phyloP scores from a whole-genome alignment of 192 early-diverging fungal species.

The Coemansia sp. region DNA sequence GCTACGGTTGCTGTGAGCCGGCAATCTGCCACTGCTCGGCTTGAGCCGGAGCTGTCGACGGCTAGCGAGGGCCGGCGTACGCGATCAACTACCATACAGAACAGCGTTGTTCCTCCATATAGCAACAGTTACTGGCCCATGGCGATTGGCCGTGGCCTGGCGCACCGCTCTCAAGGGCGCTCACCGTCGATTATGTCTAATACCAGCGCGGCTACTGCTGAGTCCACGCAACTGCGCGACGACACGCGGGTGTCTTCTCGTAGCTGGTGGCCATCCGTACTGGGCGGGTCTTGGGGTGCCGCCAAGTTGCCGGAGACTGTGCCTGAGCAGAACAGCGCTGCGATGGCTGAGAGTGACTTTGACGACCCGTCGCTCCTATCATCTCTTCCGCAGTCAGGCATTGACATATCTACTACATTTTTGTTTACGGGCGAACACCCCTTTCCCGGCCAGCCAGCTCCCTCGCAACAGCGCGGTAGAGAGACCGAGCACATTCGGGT shows the following conservation, averaged over 20 bases:
- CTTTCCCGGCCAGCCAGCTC: slow-evolving; percentile 26
- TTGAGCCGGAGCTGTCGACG: not conserved
- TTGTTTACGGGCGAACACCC: slow-evolving; percentile 36
- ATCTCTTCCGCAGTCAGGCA: slow-evolving; percentile 19
- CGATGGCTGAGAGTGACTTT: not conserved
- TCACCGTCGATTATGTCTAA: slow-evolving; percentile 24
- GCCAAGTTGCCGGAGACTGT: not conserved
- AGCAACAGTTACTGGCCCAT: slow-evolving; percentile 7
- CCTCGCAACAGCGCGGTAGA: not conserved
- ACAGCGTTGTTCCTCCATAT: slow-evolving; percentile 1
- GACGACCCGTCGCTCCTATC: not conserved
- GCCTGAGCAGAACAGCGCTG: not conserved
- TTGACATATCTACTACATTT: slow-evolving; percentile 33
- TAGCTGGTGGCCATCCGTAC: slow-evolving; percentile 35
- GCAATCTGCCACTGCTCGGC: not conserved
- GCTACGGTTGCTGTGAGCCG: slow-evolving; percentile 24
- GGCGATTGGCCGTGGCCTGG: not conserved
- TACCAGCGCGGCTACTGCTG: slow-evolving; percentile 18
- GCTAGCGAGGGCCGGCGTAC: slow-evolving; percentile 7
- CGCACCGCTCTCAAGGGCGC: slow-evolving; percentile 7
- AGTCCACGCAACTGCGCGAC: slow-evolving; percentile 38
- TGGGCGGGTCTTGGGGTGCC: slow-evolving; percentile 13
- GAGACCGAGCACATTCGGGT: slow-evolving; percentile 9
- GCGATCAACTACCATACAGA: slow-evolving; percentile 32
- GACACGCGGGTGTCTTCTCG: slow-evolving; percentile 34